These are phyloP conservation scores for Leptosphaerulina australis DNA, from an alignment of 2,329 filamentous ascomycete genomes.

Conservation along the genomic window DNA sequence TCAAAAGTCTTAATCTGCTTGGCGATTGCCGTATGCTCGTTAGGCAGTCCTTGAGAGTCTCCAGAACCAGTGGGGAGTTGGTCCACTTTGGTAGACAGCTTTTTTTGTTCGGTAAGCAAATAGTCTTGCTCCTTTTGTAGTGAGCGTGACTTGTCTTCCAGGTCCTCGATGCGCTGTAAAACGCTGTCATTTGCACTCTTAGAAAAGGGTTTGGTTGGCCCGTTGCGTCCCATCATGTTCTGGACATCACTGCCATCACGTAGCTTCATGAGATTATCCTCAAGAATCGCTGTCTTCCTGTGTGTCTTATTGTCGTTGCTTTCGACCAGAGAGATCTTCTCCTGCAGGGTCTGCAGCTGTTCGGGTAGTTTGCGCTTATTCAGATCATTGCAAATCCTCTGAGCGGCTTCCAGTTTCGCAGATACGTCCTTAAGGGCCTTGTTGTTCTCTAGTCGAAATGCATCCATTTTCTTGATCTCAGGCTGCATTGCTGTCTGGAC, in stretches of 20 bases:
- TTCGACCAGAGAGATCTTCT: neutral
- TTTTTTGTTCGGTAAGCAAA: neutral
- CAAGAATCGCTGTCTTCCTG: neutral
- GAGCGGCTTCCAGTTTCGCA: neutral
- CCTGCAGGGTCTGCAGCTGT: conserved; percentile 1
- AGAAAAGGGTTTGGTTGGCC: neutral
- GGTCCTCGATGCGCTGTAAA: neutral
- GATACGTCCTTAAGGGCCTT: neutral
- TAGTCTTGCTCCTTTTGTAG: neutral
- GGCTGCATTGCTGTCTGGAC: neutral
- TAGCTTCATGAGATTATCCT: neutral
- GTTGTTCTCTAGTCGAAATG: neutral
- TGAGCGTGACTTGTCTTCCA: neutral
- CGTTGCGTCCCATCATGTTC: neutral
- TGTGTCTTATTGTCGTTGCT: neutral
- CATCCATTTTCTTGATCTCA: neutral
- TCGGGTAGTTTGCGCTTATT: neutral
- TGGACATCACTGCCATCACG: neutral
- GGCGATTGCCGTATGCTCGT: neutral
- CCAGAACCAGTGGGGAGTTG: neutral
- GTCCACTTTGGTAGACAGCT: neutral
- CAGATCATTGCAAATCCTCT: neutral
- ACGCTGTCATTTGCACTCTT: neutral
- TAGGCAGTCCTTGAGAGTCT: neutral
- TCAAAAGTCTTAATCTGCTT: neutral